These are phyloP conservation scores for Saccharomyces jurei DNA, from an alignment of 805 yeast genomes.

Conservation along the genomic window DNA sequence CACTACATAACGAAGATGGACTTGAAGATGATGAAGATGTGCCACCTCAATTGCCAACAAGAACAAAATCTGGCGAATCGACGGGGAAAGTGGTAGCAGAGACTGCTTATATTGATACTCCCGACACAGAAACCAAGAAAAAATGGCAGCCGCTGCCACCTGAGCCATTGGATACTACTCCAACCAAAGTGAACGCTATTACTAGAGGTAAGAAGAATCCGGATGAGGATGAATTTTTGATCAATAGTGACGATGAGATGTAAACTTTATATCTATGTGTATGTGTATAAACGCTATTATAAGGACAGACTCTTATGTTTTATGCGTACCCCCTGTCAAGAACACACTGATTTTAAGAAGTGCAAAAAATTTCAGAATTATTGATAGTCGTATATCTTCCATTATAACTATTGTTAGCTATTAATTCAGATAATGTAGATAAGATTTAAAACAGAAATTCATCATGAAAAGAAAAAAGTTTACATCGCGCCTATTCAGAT, in stretches of 20 bases:
- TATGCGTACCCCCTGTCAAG: neutral
- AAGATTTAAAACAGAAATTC: conserved; percentile 21
- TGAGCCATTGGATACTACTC: conserved; percentile 20
- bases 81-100: conserved; percentile 21
- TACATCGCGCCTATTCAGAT: neutral
- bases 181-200: conserved; percentile 19
- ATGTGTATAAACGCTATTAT: neutral
- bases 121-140: conserved; percentile 16
- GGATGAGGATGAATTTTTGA: conserved; percentile 25
- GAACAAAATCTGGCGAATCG: conserved; percentile 7
- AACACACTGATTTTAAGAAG: neutral
- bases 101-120: conserved; percentile 29
- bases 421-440: conserved; percentile 32
- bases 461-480: conserved; percentile 12
- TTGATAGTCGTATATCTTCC: conserved; percentile 7
- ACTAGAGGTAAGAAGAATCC: conserved; percentile 3
- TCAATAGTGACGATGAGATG: conserved; percentile 29
- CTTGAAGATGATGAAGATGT: conserved; percentile 25
- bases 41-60: conserved; percentile 28
- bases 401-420: conserved; percentile 14
- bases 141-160: conserved; percentile 25
- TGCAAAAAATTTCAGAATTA: conserved; percentile 1
- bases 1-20: conserved; percentile 19
- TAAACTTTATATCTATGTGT: conserved; percentile 1
- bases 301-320: neutral